These are phyloP conservation scores for Breviolum minutum DNA, from an alignment of 73 alveolate genomes.

Conservation along the genomic window DNA sequence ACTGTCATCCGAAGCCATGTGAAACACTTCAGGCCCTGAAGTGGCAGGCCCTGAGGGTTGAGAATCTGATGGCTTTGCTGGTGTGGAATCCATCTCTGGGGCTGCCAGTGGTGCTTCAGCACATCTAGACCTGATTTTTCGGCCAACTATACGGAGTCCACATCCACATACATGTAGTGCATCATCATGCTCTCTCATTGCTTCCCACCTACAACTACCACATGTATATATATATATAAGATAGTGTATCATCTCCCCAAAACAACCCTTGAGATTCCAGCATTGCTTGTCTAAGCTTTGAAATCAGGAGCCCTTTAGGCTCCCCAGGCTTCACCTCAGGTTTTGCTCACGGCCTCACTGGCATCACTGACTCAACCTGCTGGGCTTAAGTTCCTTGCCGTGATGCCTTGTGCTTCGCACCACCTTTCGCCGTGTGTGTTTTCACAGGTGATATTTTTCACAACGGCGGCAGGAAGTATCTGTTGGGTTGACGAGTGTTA, in stretches of 20 bases:
- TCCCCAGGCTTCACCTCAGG: constrained; percentile 55
- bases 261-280: background rate
- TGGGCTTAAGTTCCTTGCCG: background rate
- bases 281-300: constrained; percentile 66
- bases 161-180: too few relatives aligned
- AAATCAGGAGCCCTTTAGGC: constrained; percentile 57
- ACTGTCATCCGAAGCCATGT: constrained; percentile 66
- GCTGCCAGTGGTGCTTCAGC: background rate
- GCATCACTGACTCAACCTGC: background rate
- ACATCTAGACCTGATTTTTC: background rate
- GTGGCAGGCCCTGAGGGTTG: background rate
- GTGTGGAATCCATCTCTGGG: background rate
- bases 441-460: too few relatives aligned
- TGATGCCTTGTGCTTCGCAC: constrained; percentile 35
- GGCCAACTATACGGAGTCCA: background rate
- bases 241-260: too few relatives aligned
- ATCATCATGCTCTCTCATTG: background rate
- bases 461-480: background rate
- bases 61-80: too few relatives aligned
- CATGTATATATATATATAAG: background rate
- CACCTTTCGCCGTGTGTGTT: background rate
- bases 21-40: constrained; percentile 39
- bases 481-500: too few relatives aligned
- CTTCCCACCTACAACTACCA: background rate
- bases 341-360: background rate